A percentile compares a stretch with the other conserved stretches of the same genome.
Conservation (phyloP, 495 filamentous ascomycete genomes). For the Penicillium riverlandense region DNA sequence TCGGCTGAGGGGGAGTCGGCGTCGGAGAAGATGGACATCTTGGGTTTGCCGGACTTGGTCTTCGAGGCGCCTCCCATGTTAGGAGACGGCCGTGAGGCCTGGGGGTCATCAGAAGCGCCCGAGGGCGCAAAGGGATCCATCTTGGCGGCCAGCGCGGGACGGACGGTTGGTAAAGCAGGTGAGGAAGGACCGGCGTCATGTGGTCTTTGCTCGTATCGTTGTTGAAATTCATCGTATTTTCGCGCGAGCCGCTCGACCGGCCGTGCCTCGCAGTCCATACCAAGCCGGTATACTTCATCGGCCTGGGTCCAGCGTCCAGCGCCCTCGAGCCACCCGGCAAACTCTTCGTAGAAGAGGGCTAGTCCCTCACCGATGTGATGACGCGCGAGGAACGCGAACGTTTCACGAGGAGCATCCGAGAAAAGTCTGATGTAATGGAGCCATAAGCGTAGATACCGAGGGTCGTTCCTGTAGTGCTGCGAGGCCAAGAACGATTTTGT, state of each 20-base stretch:
- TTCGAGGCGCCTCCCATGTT: slow-evolving; percentile 44
- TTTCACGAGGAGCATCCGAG: slow-evolving; percentile 85
- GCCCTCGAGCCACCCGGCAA: slow-evolving; percentile 83
- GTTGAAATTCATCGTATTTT: slow-evolving; percentile 86
- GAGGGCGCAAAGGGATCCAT: slow-evolving; percentile 64
- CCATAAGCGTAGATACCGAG: slow-evolving; percentile 88
- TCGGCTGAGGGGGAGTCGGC: slow-evolving; percentile 33
- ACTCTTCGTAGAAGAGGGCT: slow-evolving; percentile 96
- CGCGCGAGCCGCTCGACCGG: slow-evolving; percentile 72
- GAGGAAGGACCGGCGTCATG: slow-evolving; percentile 64
- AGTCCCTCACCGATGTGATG: slow-evolving; percentile 81
- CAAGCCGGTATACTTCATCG: slow-evolving; percentile 84
- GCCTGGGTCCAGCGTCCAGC: slow-evolving; percentile 85
- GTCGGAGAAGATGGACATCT: slow-evolving; percentile 90
- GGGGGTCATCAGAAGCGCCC: slow-evolving; percentile 50
- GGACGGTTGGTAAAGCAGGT: slow-evolving; percentile 74
- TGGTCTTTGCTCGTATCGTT: slow-evolving; percentile 58
- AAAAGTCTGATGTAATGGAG: slow-evolving; percentile 89
- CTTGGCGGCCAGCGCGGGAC: slow-evolving; percentile 83
- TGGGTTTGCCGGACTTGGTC: slow-evolving; percentile 58
- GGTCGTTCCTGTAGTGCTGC: slow-evolving; percentile 87
- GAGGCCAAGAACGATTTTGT: slow-evolving; percentile 82
- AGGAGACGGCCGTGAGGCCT: slow-evolving; percentile 46
- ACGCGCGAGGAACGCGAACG: slow-evolving; percentile 82
- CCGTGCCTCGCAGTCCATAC: slow-evolving; percentile 80